Evolutionary conservation across 148 eudicot species (phyloP).

Genomic region (Salicornia ramosissima): DNA sequence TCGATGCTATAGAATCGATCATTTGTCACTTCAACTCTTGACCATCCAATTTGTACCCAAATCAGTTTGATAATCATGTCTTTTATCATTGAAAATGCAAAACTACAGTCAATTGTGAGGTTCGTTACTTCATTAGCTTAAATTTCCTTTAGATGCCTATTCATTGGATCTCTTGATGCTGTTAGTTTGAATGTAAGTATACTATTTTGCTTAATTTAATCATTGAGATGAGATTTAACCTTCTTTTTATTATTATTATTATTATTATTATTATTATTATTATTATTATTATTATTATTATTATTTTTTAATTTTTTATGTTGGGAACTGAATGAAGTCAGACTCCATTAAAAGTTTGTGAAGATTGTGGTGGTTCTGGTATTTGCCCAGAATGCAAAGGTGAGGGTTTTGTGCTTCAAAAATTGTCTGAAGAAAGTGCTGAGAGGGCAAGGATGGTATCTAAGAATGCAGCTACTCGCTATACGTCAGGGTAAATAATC

Average conservation of each 20-base stretch:
- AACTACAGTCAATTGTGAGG: background rate
- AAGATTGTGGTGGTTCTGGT: conserved; percentile 86
- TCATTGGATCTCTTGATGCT: background rate
- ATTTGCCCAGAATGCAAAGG: conserved; percentile 92
- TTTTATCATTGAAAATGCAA: background rate
- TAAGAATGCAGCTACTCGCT: conserved; percentile 77
- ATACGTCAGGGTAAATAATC: conserved; percentile 74
- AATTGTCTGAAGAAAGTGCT: conserved; percentile 60
- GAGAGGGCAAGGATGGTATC: conserved; percentile 69
- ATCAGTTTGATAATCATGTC: background rate
- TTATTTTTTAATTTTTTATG: too few species aligned
- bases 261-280: too few species aligned
- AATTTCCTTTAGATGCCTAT: background rate
- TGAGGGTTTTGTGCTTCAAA: conserved; percentile 85
- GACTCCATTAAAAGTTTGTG: conserved; percentile 59
- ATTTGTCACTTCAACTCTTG: too few species aligned
- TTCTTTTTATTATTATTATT: too few species aligned
- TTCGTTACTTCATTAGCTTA: background rate
- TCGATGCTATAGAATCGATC: background rate
- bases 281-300: too few species aligned
- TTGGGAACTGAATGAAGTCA: conserved; percentile 36
- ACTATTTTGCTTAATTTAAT: too few species aligned
- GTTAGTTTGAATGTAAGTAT: background rate
- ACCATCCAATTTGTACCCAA: background rate
- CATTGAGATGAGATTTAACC: too few species aligned